These are phyloP conservation scores for Aspergillus flavus DNA, from an alignment of 2,329 filamentous ascomycete species.

Conservation along the genomic window DNA sequence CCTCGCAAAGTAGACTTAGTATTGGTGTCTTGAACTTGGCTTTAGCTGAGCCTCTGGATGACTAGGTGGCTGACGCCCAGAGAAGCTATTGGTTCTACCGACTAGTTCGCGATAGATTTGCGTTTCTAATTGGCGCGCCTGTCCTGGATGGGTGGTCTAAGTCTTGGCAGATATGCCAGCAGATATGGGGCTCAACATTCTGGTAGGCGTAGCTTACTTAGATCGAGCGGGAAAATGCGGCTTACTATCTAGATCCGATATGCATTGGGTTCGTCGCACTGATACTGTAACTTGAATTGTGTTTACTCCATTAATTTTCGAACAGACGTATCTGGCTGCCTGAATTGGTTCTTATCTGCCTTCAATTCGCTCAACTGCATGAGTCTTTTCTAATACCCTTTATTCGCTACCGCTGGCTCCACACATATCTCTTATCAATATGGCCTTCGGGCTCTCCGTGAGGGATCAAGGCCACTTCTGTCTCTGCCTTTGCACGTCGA, in stretches of 20 bases:
- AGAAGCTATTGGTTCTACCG: background rate
- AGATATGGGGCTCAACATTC: background rate
- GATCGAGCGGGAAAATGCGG: background rate
- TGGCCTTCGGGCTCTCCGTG: background rate
- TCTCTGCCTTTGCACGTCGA: background rate
- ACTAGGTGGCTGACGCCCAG: background rate
- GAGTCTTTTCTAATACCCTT: background rate
- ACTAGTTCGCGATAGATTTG: background rate
- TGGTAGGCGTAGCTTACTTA: background rate
- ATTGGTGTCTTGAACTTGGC: background rate
- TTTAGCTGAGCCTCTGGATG: background rate
- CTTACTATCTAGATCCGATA: background rate
- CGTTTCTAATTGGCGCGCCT: background rate
- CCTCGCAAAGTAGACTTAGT: background rate
- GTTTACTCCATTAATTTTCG: background rate
- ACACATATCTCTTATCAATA: background rate
- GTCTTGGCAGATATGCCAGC: background rate
- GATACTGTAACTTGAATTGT: background rate
- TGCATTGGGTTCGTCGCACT: background rate
- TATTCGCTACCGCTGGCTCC: no score
- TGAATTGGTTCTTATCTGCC: no score
- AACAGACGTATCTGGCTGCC: background rate
- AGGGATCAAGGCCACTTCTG: background rate
- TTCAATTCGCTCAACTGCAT: background rate
- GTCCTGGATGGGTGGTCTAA: background rate